A percentile compares a stretch with the other conserved stretches of the same genome.
phyloP scores from a whole-genome alignment of 2,329 filamentous ascomycete species.

The Penicillium sp. region DNA sequence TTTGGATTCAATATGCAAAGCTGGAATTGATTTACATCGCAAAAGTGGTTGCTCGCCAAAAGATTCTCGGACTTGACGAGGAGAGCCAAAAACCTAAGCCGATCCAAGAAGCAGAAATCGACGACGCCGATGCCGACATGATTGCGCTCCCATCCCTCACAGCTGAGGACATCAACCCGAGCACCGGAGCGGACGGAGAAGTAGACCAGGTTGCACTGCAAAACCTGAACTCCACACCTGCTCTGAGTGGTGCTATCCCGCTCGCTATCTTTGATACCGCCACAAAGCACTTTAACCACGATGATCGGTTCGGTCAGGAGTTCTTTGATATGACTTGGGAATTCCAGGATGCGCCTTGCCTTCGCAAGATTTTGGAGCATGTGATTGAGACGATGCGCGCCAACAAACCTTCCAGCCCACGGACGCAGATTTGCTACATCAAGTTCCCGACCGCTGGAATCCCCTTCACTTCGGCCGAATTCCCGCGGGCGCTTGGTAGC shows the following conservation, averaged over 20 bases:
- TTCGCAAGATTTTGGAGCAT: conserved; percentile 67
- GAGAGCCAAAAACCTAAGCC: conserved; percentile 38
- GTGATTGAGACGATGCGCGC: conserved; percentile 63
- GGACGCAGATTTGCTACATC: conserved; percentile 68
- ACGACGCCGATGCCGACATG: conserved; percentile 54
- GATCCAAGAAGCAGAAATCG: conserved; percentile 34
- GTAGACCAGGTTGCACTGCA: conserved; percentile 58
- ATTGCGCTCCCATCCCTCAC: conserved; percentile 59
- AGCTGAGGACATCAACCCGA: conserved; percentile 60
- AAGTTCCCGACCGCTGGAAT: conserved; percentile 68
- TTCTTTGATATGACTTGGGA: conserved; percentile 78
- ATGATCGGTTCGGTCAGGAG: conserved; percentile 61
- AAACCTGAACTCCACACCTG: conserved; percentile 68
- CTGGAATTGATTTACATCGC: conserved; percentile 90
- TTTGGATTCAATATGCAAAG: conserved; percentile 90
- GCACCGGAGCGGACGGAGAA: conserved; percentile 51
- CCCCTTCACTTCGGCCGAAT: conserved; percentile 61
- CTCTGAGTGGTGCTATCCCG: conserved; percentile 88
- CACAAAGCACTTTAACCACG: conserved; percentile 71
- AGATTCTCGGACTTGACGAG: conserved; percentile 61
- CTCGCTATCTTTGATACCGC: conserved; percentile 87
- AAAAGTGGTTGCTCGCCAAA: conserved; percentile 72
- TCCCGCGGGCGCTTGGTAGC: conserved; percentile 67
- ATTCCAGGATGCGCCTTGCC: conserved; percentile 65
- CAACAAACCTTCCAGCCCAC: conserved; percentile 58